These are phyloP conservation scores for Bassia scoparia DNA, from an alignment of 148 eudicot genomes.

Conservation along the genomic window DNA sequence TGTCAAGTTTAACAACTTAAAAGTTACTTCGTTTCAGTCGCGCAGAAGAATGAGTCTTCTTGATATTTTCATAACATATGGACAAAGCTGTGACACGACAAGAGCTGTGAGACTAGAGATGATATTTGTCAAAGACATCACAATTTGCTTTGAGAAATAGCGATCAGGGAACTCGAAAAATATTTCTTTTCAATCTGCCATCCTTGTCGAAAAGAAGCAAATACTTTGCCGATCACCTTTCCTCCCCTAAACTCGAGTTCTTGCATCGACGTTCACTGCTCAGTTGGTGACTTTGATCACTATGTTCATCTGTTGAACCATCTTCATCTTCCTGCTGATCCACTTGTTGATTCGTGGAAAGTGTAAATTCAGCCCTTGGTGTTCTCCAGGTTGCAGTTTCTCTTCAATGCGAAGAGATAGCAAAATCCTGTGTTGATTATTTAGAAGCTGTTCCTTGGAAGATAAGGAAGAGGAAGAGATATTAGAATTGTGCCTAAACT, in stretches of 20 bases:
- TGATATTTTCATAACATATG: conserved; percentile 35
- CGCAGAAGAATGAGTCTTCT: conserved; percentile 20
- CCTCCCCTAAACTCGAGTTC: conserved; percentile 19
- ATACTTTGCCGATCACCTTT: conserved; percentile 46
- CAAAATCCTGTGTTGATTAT: conserved; percentile 53
- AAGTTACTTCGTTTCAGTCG: not conserved
- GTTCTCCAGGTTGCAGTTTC: conserved; percentile 55
- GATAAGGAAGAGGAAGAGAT: conserved; percentile 72
- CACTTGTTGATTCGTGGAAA: conserved; percentile 54
- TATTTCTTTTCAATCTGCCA: conserved; percentile 36
- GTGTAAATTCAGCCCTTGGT: conserved; percentile 57
- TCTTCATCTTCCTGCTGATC: conserved; percentile 39
- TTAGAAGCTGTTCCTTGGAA: conserved; percentile 74
- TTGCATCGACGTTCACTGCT: conserved; percentile 52
- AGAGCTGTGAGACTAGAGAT: conserved; percentile 30
- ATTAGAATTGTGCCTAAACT: conserved; percentile 42
- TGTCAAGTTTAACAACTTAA: not conserved
- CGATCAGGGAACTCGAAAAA: conserved; percentile 36
- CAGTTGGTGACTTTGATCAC: conserved; percentile 40
- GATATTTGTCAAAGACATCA: conserved; percentile 36
- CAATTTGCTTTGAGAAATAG: conserved; percentile 45
- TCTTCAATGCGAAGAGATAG: conserved; percentile 46
- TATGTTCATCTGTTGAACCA: conserved; percentile 48
- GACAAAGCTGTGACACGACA: conserved; percentile 31
- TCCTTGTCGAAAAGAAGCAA: conserved; percentile 54